Percentiles rank a stretch among this genome's conserved stretches.
Conservation (phyloP, 371 early-diverging fungal species). For the Zychaea mexicana region DNA sequence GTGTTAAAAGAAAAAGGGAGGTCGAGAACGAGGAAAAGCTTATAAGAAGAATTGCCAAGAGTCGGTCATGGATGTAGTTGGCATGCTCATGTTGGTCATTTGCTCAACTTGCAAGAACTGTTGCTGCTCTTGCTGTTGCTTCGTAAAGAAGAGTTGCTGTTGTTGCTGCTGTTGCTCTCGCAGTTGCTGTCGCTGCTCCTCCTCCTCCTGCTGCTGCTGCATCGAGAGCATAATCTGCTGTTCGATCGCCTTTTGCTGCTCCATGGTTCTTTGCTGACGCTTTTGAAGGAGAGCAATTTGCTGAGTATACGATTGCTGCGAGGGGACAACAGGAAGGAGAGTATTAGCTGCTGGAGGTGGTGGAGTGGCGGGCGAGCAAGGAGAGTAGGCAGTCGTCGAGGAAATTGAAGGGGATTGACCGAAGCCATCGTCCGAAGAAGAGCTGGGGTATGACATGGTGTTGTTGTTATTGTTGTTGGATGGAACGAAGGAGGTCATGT, state of each 20-base stretch:
- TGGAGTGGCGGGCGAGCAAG: constrained; percentile 4
- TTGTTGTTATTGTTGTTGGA: neutral
- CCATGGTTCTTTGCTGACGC: neutral
- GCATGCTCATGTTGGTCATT: neutral
- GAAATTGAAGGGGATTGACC: neutral
- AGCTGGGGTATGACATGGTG: neutral
- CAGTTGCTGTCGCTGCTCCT: neutral
- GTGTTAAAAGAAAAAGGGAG: too few relatives aligned
- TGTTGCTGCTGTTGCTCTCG: neutral
- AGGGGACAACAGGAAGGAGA: neutral
- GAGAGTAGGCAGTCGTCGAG: neutral
- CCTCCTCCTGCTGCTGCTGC: neutral
- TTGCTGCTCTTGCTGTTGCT: neutral
- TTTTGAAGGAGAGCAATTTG: constrained; percentile 2
- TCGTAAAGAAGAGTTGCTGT: neutral
- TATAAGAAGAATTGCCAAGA: constrained; percentile 1
- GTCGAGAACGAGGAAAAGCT: neutral
- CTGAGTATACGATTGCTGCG: neutral
- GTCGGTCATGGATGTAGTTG: neutral
- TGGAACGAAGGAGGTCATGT: neutral
- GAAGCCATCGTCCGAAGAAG: neutral
- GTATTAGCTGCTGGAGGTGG: neutral
- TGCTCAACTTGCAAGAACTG: neutral
- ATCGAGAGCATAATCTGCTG: neutral
- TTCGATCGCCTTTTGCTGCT: neutral